phyloP scores from a whole-genome alignment of 768 basidiomycete genomes.

The Xerocomus potaroensis region DNA sequence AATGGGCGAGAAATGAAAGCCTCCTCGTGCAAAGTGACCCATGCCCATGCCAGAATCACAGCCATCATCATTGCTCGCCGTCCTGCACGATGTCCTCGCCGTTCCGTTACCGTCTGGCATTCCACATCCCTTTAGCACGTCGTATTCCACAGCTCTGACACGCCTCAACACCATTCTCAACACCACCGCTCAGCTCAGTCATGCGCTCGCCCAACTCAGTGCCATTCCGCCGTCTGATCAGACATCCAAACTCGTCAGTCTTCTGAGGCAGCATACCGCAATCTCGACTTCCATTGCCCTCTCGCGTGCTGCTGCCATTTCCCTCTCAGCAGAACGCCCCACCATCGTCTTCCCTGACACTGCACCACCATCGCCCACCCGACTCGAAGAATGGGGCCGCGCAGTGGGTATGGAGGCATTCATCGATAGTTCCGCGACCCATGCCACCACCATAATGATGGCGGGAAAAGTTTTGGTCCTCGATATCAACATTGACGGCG shows the following conservation, averaged over 20 bases:
- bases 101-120: slow-evolving; percentile 10
- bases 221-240: slow-evolving; percentile 43
- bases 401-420: slow-evolving; percentile 72
- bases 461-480: slow-evolving; percentile 80
- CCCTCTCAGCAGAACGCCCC: slow-evolving; percentile 19
- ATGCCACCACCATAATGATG: slow-evolving; percentile 51
- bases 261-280: slow-evolving; percentile 62
- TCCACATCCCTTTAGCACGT: slow-evolving; percentile 25
- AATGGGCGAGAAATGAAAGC: too few relatives aligned
- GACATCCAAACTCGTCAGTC: slow-evolving; percentile 64
- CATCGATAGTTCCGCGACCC: slow-evolving; percentile 51
- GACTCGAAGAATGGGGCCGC: slow-evolving; percentile 58
- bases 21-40: too few relatives aligned
- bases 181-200: slow-evolving; percentile 47
- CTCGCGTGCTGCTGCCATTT: slow-evolving; percentile 20
- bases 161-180: slow-evolving; percentile 50
- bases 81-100: slow-evolving; percentile 26
- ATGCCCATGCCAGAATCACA: slow-evolving; percentile 14
- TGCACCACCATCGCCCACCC: slow-evolving; percentile 27
- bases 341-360: slow-evolving; percentile 27
- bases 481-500: slow-evolving; percentile 59
- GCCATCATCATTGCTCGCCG: slow-evolving; percentile 25
- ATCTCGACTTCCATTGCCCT: slow-evolving; percentile 25
- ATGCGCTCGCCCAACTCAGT: slow-evolving; percentile 48
- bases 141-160: slow-evolving; percentile 17